Conservation (phyloP, 1,284 basidiomycete species). For the Leccinum laetum region DNA sequence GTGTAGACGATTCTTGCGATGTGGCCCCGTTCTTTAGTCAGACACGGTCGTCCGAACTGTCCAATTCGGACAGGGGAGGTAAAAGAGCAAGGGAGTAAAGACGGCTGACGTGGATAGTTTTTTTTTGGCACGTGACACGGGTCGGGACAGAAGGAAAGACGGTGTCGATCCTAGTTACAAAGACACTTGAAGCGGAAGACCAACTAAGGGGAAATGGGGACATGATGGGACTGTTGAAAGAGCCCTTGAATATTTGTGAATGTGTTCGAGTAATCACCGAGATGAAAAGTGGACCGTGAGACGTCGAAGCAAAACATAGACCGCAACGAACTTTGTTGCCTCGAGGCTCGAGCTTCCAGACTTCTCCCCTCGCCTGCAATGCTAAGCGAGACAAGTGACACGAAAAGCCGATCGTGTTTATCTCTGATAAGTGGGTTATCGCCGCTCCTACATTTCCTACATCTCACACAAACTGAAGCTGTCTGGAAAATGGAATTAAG, state of each 20-base stretch:
- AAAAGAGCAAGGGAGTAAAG: neutral
- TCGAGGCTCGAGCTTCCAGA: constrained; percentile 7
- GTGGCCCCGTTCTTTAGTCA: neutral
- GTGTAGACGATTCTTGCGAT: neutral
- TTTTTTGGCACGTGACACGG: neutral
- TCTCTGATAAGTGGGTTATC: neutral
- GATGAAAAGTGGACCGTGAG: neutral
- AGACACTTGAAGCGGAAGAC: constrained; percentile 7
- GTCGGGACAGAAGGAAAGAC: neutral
- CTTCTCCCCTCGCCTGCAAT: neutral
- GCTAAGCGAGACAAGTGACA: neutral
- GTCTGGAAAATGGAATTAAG: constrained; percentile 9
- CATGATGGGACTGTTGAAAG: constrained; percentile 12
- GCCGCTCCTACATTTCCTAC: neutral
- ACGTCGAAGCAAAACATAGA: neutral
- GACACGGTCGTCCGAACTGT: neutral
- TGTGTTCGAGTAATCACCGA: neutral
- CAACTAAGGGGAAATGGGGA: constrained; percentile 12
- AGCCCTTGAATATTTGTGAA: constrained; percentile 3
- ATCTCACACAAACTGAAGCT: neutral
- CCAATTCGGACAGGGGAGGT: neutral
- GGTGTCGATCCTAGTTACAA: neutral
- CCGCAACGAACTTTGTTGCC: neutral
- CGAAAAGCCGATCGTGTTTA: neutral
- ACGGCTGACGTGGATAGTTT: neutral